phyloP scores from a whole-genome alignment of 1,284 basidiomycete genomes.

The Ceratorhiza oryzae-sativae region DNA sequence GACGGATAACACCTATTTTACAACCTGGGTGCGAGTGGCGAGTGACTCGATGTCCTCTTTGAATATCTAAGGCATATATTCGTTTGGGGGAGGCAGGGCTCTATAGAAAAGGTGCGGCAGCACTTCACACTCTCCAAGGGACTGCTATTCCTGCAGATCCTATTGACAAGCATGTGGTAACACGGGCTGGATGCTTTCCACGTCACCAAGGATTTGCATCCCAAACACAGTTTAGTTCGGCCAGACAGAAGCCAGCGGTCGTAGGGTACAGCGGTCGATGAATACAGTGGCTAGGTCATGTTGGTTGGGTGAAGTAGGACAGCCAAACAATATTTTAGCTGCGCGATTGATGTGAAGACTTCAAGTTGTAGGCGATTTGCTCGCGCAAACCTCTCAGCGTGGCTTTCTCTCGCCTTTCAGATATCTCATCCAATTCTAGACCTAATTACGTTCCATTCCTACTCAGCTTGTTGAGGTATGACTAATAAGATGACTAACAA shows the following conservation, averaged over 20 bases:
- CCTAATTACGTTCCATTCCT: neutral
- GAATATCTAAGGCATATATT: too few relatives aligned
- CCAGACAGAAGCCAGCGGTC: too few relatives aligned
- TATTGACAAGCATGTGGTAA: neutral
- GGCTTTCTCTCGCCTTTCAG: neutral
- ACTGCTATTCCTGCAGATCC: neutral
- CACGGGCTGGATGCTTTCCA: neutral
- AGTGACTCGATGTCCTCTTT: too few relatives aligned
- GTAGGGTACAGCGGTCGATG: too few relatives aligned
- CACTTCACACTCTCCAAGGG: too few relatives aligned
- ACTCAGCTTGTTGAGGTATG: neutral
- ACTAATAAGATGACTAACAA: neutral
- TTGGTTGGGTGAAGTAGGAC: too few relatives aligned
- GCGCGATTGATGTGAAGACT: neutral
- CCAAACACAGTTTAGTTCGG: neutral
- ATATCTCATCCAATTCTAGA: too few relatives aligned
- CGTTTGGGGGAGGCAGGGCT: too few relatives aligned
- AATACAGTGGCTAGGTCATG: too few relatives aligned
- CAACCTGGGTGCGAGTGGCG: neutral
- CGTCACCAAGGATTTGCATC: neutral
- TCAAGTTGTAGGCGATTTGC: neutral
- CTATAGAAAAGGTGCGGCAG: too few relatives aligned
- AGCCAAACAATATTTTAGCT: neutral
- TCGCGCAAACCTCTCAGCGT: constrained; percentile 3
- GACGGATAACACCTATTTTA: neutral